Percentiles rank a stretch among this genome's conserved stretches.
Evolutionary conservation across 2,329 filamentous ascomycete genomes (phyloP).

Genomic region (Chrysosporium keratinophilum): DNA sequence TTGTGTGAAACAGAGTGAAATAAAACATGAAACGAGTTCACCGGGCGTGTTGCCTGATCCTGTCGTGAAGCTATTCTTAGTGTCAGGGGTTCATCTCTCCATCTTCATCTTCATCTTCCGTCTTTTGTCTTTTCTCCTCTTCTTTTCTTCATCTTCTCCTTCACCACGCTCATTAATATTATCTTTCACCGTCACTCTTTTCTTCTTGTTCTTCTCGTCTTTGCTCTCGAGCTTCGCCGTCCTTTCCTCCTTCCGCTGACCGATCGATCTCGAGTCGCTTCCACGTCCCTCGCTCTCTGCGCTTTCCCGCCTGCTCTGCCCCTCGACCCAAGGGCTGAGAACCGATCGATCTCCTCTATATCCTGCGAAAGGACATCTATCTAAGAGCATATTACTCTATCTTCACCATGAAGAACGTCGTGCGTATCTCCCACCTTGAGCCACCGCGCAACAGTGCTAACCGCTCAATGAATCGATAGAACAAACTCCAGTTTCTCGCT

Average conservation of each 20-base stretch:
- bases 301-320: not conserved
- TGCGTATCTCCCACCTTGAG: not conserved
- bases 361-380: not conserved
- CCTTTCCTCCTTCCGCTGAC: slow-evolving; percentile 1
- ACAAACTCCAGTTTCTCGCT: slow-evolving; percentile 23
- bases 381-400: no score
- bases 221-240: slow-evolving; percentile 14
- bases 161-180: slow-evolving; percentile 2
- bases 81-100: no score
- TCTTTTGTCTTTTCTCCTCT: no score
- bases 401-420: not conserved
- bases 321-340: not conserved
- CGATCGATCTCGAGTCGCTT: not conserved
- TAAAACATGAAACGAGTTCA: not conserved
- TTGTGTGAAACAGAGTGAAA: no score
- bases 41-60: not conserved
- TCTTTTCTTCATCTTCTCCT: not conserved
- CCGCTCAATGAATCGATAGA: not conserved
- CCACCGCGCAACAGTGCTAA: not conserved
- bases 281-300: no score
- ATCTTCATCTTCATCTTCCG: not conserved
- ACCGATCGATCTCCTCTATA: not conserved
- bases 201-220: slow-evolving; percentile 6
- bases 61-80: no score
- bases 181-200: slow-evolving; percentile 12